Percentiles rank a stretch among this genome's conserved stretches.
Evolutionary conservation across 202 grass and related monocot species (phyloP).

Genomic region (Dendrocalamus latiflorus): DNA sequence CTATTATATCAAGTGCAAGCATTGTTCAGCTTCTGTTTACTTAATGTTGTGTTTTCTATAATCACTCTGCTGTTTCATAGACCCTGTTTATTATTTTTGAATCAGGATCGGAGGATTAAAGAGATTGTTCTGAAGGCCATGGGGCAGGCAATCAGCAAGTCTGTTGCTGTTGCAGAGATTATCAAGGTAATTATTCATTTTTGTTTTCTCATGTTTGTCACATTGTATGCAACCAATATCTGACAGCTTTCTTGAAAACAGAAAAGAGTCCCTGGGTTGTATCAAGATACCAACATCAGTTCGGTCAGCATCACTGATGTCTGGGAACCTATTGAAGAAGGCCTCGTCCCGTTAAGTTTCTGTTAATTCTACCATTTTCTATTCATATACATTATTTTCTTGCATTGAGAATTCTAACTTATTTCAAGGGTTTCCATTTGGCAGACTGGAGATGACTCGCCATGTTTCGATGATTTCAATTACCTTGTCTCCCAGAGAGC

Average conservation of each 20-base stretch:
- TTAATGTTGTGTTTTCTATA: background rate
- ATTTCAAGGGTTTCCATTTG: background rate
- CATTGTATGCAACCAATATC: background rate
- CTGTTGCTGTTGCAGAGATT: conserved; percentile 82
- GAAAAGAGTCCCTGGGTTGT: conserved; percentile 72
- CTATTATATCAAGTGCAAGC: background rate
- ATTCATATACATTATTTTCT: background rate
- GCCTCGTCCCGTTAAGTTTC: conserved; percentile 69
- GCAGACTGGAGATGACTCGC: conserved; percentile 72
- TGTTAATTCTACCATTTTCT: conserved; percentile 14
- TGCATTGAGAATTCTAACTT: conserved; percentile 14
- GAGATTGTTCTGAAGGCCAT: conserved; percentile 92
- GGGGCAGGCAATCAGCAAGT: conserved; percentile 88
- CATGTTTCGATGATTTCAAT: conserved; percentile 93
- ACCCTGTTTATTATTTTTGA: conserved; percentile 2
- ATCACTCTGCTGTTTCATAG: background rate
- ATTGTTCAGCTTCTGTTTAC: background rate
- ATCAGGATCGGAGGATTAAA: conserved; percentile 64
- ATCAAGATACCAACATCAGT: conserved; percentile 73
- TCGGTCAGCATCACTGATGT: conserved; percentile 86
- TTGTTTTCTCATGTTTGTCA: conserved; percentile 4
- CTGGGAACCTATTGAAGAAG: conserved; percentile 94
- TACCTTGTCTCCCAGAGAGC: conserved; percentile 62
- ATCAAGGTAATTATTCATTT: conserved; percentile 52
- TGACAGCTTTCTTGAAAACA: conserved; percentile 42